Conservation (phyloP, 192 early-diverging fungal genomes). For the Linnemannia schmuckeri region DNA sequence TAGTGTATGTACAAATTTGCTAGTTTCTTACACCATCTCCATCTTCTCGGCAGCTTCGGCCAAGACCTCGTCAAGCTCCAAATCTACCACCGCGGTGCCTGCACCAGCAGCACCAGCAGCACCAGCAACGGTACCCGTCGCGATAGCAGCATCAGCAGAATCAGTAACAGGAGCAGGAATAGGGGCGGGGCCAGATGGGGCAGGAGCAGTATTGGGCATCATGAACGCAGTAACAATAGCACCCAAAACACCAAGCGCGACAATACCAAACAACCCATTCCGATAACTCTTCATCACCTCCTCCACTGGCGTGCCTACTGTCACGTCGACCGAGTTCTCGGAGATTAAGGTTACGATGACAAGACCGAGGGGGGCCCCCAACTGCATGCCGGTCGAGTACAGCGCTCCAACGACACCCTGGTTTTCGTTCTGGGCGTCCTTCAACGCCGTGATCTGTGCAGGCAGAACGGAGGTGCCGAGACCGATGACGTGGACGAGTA, state of each 20-base stretch:
- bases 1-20: neutral
- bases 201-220: slow-evolving; percentile 26
- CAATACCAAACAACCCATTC: slow-evolving; percentile 40
- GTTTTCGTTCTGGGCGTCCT: slow-evolving; percentile 47
- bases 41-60: slow-evolving; percentile 12
- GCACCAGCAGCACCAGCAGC: too few relatives aligned
- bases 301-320: neutral
- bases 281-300: slow-evolving; percentile 48
- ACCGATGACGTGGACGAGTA: slow-evolving; percentile 45
- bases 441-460: slow-evolving; percentile 50
- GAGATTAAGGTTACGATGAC: slow-evolving; percentile 54
- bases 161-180: neutral
- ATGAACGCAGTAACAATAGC: slow-evolving; percentile 20
- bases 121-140: neutral
- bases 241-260: slow-evolving; percentile 37
- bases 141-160: neutral
- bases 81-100: neutral
- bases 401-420: slow-evolving; percentile 53
- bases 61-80: neutral
- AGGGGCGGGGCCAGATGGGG: neutral
- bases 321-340: slow-evolving; percentile 34
- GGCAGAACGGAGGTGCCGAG: slow-evolving; percentile 33
- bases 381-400: slow-evolving; percentile 51
- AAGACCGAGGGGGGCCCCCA: slow-evolving; percentile 48
- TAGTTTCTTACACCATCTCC: neutral